phyloP scores from a whole-genome alignment of 495 filamentous ascomycete species.

The Penicillium subrubescens region DNA sequence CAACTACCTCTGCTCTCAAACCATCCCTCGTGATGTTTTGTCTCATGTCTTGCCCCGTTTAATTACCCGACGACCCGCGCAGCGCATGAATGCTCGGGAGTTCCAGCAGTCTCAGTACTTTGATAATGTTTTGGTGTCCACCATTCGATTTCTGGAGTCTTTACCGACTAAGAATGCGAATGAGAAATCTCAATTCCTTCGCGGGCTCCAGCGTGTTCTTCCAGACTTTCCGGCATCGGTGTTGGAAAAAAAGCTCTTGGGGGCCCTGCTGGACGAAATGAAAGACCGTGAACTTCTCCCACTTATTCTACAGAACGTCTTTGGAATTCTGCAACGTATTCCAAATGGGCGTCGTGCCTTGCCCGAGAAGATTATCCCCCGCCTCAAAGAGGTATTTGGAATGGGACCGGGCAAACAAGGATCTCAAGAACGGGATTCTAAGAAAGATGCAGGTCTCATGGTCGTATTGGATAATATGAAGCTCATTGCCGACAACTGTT shows the following conservation, averaged over 20 bases:
- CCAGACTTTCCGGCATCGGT: slow-evolving; percentile 90
- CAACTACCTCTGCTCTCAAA: slow-evolving; percentile 76
- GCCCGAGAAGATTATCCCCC: slow-evolving; percentile 80
- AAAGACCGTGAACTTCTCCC: slow-evolving; percentile 87
- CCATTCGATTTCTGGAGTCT: slow-evolving; percentile 89
- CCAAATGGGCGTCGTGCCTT: slow-evolving; percentile 77
- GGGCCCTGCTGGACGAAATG: slow-evolving; percentile 83
- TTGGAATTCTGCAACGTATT: slow-evolving; percentile 77
- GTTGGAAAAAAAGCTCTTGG: slow-evolving; percentile 90
- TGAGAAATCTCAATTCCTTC: slow-evolving; percentile 90
- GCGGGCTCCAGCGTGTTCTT: slow-evolving; percentile 81
- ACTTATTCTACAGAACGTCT: slow-evolving; percentile 84
- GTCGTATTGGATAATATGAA: slow-evolving; percentile 81
- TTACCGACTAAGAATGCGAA: slow-evolving; percentile 87
- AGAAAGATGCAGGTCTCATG: slow-evolving; percentile 87
- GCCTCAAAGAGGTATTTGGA: slow-evolving; percentile 79
- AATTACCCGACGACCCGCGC: slow-evolving; percentile 81
- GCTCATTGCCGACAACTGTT: slow-evolving; percentile 74
- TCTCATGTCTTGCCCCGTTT: slow-evolving; percentile 75
- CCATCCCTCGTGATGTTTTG: slow-evolving; percentile 77
- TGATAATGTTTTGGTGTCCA: slow-evolving; percentile 92
- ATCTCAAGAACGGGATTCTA: slow-evolving; percentile 70
- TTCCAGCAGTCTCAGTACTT: slow-evolving; percentile 96
- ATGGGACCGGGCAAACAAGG: slow-evolving; percentile 48
- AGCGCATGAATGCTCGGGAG: slow-evolving; percentile 83